Percentiles rank a stretch among this genome's conserved stretches.
Conservation (phyloP, 306 rosid genomes). For the Glycyrrhiza uralensis region DNA sequence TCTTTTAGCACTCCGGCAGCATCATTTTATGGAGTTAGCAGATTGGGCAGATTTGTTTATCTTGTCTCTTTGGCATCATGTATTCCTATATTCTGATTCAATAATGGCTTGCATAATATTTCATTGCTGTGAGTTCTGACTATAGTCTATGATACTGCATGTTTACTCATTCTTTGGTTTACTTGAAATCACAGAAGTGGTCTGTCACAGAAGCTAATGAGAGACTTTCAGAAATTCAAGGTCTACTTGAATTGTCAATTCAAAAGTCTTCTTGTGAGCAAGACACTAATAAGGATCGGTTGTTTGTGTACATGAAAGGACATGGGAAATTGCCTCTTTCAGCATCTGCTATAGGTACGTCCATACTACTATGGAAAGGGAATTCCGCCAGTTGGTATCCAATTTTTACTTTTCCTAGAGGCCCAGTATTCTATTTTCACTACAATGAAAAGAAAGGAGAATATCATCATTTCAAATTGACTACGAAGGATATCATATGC, state of each 20-base stretch:
- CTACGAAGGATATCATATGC: neutral
- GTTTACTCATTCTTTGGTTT: slow-evolving; percentile 30
- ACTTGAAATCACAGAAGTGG: slow-evolving; percentile 71
- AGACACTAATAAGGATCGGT: slow-evolving; percentile 68
- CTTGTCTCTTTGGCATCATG: slow-evolving; percentile 84
- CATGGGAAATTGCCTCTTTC: slow-evolving; percentile 62
- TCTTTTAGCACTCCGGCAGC: slow-evolving; percentile 78
- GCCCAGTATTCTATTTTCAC: slow-evolving; percentile 12
- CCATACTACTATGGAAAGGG: slow-evolving; percentile 1
- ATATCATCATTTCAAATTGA: slow-evolving; percentile 4
- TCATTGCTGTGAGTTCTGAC: slow-evolving; percentile 3
- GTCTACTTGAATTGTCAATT: slow-evolving; percentile 77
- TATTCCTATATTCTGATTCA: slow-evolving; percentile 37
- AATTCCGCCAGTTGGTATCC: neutral
- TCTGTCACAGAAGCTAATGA: slow-evolving; percentile 68
- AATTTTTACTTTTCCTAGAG: neutral
- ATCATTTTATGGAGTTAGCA: slow-evolving; percentile 91
- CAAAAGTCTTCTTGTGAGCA: slow-evolving; percentile 90
- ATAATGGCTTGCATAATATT: slow-evolving; percentile 22
- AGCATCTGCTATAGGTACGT: slow-evolving; percentile 62
- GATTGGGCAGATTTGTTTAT: slow-evolving; percentile 98
- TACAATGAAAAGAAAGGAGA: neutral
- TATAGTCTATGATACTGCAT: neutral
- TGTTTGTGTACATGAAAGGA: slow-evolving; percentile 85
- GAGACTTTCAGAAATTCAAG: slow-evolving; percentile 86